Conservation (phyloP, 257 asterid genomes). For the Solanum peruvianum region DNA sequence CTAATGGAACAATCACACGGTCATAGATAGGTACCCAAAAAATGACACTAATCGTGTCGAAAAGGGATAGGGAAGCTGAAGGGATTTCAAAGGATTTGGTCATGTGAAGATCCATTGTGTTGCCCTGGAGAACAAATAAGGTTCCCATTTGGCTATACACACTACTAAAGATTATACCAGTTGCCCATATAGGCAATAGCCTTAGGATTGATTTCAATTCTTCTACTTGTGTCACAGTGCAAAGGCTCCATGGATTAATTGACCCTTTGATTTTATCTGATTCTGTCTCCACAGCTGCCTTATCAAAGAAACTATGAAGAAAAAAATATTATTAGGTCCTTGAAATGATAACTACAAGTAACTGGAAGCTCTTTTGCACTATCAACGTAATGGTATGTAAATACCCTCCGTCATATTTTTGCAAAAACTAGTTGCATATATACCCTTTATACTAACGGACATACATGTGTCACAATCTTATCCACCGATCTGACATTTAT, state of each 20-base stretch:
- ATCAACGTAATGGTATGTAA: not conserved
- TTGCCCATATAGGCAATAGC: slow-evolving; percentile 53
- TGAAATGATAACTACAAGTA: not conserved
- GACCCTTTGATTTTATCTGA: slow-evolving; percentile 26
- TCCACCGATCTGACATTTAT: too few relatives aligned
- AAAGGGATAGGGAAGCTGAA: slow-evolving; percentile 46
- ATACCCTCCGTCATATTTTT: too few relatives aligned
- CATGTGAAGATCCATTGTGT: slow-evolving; percentile 39
- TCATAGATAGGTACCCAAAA: slow-evolving; percentile 59
- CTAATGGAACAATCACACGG: slow-evolving; percentile 33
- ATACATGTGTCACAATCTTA: too few relatives aligned
- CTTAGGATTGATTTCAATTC: slow-evolving; percentile 45
- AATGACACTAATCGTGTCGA: slow-evolving; percentile 52
- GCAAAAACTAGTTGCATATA: too few relatives aligned
- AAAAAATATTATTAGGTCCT: not conserved
- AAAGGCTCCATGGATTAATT: slow-evolving; percentile 35
- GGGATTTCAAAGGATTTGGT: slow-evolving; percentile 39
- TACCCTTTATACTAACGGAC: too few relatives aligned
- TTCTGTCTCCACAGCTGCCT: slow-evolving; percentile 54
- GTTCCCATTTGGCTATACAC: slow-evolving; percentile 70
- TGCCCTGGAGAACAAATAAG: slow-evolving; percentile 54
- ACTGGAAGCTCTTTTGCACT: not conserved
- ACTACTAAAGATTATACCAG: slow-evolving; percentile 49
- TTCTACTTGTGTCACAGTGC: slow-evolving; percentile 64
- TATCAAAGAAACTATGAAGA: slow-evolving; percentile 41